Evolutionary conservation across 192 early-diverging fungal species (phyloP).

Genomic region (Coemansia sp.): DNA sequence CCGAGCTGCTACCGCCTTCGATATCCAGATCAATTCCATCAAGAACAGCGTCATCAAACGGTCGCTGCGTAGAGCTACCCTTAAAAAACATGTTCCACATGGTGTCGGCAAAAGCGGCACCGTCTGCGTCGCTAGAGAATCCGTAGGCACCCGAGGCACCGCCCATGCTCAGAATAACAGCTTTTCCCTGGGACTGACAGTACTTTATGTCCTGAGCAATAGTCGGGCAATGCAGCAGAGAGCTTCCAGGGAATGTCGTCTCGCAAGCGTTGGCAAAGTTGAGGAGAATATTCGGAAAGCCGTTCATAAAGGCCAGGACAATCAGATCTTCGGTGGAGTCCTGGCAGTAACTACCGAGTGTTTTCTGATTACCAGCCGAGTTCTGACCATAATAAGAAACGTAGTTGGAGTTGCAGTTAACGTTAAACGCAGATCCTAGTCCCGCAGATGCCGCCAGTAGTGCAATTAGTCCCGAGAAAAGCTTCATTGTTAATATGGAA

Average conservation of each 20-base stretch:
- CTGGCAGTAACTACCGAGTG: slow-evolving; percentile 57
- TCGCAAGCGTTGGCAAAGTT: slow-evolving; percentile 65
- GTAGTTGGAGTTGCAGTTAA: slow-evolving; percentile 47
- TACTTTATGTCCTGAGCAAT: slow-evolving; percentile 62
- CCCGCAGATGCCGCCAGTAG: slow-evolving; percentile 4
- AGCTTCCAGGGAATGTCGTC: slow-evolving; percentile 55
- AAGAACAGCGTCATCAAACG: slow-evolving; percentile 59
- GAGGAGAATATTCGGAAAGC: slow-evolving; percentile 55
- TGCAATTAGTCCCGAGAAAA: slow-evolving; percentile 7
- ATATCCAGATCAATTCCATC: slow-evolving; percentile 65
- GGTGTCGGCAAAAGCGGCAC: slow-evolving; percentile 51
- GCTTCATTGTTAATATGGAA: slow-evolving; percentile 9
- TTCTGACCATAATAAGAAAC: slow-evolving; percentile 53
- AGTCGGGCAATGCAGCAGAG: slow-evolving; percentile 55
- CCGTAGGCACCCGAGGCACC: slow-evolving; percentile 62
- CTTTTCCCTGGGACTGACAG: slow-evolving; percentile 66
- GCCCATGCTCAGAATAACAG: slow-evolving; percentile 62
- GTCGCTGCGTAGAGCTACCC: slow-evolving; percentile 55
- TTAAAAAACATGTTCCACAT: slow-evolving; percentile 62
- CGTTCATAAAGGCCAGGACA: slow-evolving; percentile 60
- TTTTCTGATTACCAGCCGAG: slow-evolving; percentile 45
- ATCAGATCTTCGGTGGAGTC: slow-evolving; percentile 61
- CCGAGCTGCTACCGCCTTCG: slow-evolving; percentile 45
- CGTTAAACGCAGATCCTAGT: slow-evolving; percentile 24
- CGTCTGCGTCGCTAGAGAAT: slow-evolving; percentile 48